Conservation (phyloP, 2,329 filamentous ascomycete genomes). For the Colletotrichum zoysiae region DNA sequence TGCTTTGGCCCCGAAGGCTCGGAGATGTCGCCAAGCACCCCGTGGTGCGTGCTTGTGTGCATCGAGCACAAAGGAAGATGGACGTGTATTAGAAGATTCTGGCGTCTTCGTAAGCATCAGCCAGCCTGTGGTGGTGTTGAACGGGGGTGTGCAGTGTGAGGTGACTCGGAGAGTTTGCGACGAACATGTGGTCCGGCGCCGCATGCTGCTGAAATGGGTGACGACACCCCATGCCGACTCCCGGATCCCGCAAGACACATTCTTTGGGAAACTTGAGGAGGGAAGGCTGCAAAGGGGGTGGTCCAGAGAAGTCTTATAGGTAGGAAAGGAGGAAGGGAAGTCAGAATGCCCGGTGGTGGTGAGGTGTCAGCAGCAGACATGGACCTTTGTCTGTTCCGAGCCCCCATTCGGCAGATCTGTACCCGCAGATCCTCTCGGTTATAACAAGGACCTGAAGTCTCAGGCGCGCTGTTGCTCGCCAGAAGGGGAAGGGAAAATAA, state of each 20-base stretch:
- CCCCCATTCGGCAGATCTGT: conserved; percentile 33
- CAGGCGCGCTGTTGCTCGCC: neutral
- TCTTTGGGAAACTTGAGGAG: neutral
- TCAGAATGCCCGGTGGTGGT: conserved; percentile 6
- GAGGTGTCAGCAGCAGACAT: conserved; percentile 36
- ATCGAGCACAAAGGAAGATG: neutral
- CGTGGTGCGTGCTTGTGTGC: neutral
- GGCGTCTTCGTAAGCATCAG: neutral
- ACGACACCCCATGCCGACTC: neutral
- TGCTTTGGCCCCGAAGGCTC: neutral
- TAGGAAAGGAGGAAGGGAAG: neutral
- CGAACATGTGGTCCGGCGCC: conserved; percentile 1
- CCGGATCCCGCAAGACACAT: neutral
- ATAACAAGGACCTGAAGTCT: conserved; percentile 9
- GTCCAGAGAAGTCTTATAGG: neutral
- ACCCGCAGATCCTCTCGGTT: conserved; percentile 25
- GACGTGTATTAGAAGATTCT: neutral
- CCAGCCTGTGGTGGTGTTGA: conserved; percentile 6
- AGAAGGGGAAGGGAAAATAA: neutral
- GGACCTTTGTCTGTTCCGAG: conserved; percentile 26
- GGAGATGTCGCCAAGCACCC: neutral
- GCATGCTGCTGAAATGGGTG: neutral
- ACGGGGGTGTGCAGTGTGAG: neutral
- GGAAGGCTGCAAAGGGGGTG: neutral
- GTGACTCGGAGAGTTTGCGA: conserved; percentile 36